Percentiles rank a stretch among this genome's conserved stretches.
Conservation (phyloP, 495 filamentous ascomycete genomes). For the Paragyromitra xinjiangensis region DNA sequence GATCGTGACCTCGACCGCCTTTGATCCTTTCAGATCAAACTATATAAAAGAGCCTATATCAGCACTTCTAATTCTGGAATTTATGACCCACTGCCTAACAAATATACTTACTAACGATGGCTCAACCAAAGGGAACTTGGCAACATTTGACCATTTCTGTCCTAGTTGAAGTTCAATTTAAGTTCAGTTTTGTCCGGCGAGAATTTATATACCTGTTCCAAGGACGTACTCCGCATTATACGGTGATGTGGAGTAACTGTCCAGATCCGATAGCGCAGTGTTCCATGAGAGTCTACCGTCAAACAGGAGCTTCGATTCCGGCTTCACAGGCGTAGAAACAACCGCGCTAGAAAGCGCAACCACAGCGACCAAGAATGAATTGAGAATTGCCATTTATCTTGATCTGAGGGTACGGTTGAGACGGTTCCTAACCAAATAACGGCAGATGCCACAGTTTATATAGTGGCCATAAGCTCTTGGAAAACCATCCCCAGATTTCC, state of each 20-base stretch:
- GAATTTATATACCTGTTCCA: slow-evolving; percentile 39
- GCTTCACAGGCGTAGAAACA: slow-evolving; percentile 2
- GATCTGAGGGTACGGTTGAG: background rate
- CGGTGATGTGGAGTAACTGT: slow-evolving; percentile 40
- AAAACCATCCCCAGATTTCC: slow-evolving; percentile 16
- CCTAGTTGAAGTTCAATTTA: slow-evolving; percentile 26
- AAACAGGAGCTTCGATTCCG: slow-evolving; percentile 39
- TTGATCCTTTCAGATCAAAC: slow-evolving; percentile 43
- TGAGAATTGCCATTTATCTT: slow-evolving; percentile 32
- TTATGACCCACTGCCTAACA: background rate
- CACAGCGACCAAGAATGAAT: slow-evolving; percentile 23
- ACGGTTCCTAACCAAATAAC: background rate
- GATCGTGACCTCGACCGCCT: slow-evolving; percentile 46
- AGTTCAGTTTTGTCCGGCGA: background rate
- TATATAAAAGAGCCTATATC: background rate
- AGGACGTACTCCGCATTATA: slow-evolving; percentile 52
- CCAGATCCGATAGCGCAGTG: slow-evolving; percentile 27
- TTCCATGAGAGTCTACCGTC: slow-evolving; percentile 48
- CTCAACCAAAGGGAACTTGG: slow-evolving; percentile 43
- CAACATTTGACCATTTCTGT: slow-evolving; percentile 47
- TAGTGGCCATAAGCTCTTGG: slow-evolving; percentile 5
- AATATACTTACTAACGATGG: slow-evolving; percentile 40
- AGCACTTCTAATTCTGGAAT: background rate
- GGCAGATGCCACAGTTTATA: slow-evolving; percentile 26
- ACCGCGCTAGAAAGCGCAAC: slow-evolving; percentile 28